Evolutionary conservation across 306 rosid species (phyloP).

Genomic region (Quercus robur): DNA sequence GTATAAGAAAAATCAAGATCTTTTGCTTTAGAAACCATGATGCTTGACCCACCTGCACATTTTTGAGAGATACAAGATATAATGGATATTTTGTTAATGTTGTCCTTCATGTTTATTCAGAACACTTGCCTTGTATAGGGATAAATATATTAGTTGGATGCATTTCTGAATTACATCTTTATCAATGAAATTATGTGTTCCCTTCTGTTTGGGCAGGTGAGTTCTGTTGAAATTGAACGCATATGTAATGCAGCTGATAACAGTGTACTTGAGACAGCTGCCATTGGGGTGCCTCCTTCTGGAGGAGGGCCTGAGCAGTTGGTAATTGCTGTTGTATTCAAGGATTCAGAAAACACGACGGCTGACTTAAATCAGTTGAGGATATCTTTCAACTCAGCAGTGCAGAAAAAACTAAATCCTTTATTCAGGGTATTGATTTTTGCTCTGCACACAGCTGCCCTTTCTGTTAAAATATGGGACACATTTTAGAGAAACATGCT

Average conservation of each 20-base stretch:
- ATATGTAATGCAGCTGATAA: conserved; percentile 70
- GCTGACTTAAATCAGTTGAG: conserved; percentile 47
- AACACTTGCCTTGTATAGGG: not conserved
- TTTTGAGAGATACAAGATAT: not conserved
- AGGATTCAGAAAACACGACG: conserved; percentile 27
- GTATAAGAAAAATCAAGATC: no score
- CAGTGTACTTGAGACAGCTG: conserved; percentile 82
- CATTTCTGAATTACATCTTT: not conserved
- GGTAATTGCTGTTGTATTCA: conserved; percentile 70
- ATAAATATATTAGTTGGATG: not conserved
- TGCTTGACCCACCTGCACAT: not conserved
- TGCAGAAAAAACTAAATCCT: conserved; percentile 89
- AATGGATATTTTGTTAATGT: not conserved
- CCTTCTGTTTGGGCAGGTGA: conserved; percentile 57
- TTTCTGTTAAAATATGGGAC: not conserved
- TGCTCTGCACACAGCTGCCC: conserved; percentile 5
- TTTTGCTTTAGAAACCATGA: not conserved
- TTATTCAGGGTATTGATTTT: conserved; percentile 64
- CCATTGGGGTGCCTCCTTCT: conserved; percentile 81
- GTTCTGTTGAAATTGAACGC: conserved; percentile 95
- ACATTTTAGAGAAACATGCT: not conserved
- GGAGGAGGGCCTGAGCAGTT: conserved; percentile 91
- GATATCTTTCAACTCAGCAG: conserved; percentile 71
- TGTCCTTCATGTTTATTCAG: not conserved
- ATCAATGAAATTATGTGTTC: not conserved